phyloP scores from a whole-genome alignment of 176 grass and related monocot species.

The Aegilops speltoides region DNA sequence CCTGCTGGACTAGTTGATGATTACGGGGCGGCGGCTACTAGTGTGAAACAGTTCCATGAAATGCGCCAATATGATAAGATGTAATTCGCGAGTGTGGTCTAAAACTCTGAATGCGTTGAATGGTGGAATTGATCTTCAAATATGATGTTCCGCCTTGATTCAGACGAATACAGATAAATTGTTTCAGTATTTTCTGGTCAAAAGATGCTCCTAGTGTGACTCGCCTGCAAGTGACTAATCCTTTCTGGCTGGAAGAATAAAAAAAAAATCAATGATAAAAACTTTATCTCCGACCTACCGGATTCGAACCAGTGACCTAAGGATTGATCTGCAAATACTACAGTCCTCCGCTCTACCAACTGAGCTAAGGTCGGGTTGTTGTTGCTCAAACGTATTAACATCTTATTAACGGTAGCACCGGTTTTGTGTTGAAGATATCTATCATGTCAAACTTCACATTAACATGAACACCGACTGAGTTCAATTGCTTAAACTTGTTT shows the following conservation, averaged over 20 bases:
- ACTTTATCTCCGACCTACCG: constrained; percentile 53
- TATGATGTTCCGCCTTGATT: background rate
- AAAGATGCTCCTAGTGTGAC: too few relatives aligned
- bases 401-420: too few relatives aligned
- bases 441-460: too few relatives aligned
- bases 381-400: too few relatives aligned
- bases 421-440: too few relatives aligned
- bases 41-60: background rate
- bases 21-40: background rate
- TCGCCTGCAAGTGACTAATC: background rate
- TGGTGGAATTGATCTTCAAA: background rate
- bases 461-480: too few relatives aligned
- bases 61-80: background rate
- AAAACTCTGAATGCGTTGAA: background rate
- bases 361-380: constrained; percentile 77
- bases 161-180: background rate
- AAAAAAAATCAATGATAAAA: too few relatives aligned
- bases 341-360: constrained; percentile 99
- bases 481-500: too few relatives aligned
- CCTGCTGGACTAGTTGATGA: background rate
- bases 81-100: background rate
- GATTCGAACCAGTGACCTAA: constrained; percentile 99
- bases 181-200: too few relatives aligned
- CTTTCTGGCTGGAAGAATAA: background rate
- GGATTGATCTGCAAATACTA: constrained; percentile 57